A percentile compares a stretch with the other conserved stretches of the same genome.
Evolutionary conservation across 805 yeast genomes (phyloP).

Genomic region (Kazachstania psychrophila): DNA sequence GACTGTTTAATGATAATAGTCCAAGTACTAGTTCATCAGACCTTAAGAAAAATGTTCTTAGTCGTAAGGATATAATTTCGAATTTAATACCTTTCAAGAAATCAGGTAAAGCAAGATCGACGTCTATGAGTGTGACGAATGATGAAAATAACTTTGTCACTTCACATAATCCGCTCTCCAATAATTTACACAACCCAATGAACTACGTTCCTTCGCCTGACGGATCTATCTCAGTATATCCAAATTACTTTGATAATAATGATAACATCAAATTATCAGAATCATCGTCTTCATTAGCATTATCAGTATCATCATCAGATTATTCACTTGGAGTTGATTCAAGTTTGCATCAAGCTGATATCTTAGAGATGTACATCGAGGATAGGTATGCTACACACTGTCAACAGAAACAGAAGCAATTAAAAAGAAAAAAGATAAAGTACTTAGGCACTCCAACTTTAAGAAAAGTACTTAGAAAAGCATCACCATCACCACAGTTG

Average conservation of each 20-base stretch:
- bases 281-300: neutral
- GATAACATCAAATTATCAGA: neutral
- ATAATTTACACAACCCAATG: constrained; percentile 4
- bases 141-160: neutral
- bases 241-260: no score
- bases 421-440: constrained; percentile 15
- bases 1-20: neutral
- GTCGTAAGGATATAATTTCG: neutral
- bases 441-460: no score
- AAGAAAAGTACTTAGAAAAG: no score
- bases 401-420: constrained; percentile 8
- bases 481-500: neutral
- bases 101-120: neutral
- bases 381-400: constrained; percentile 30
- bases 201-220: neutral
- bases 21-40: neutral
- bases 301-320: neutral
- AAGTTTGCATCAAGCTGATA: constrained; percentile 23
- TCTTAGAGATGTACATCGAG: constrained; percentile 21
- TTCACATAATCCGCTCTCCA: constrained; percentile 2
- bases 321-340: constrained; percentile 1
- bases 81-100: neutral
- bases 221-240: neutral
- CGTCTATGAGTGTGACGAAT: neutral
- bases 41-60: neutral